Base-by-base conservation (phyloP, 1,139 yeast genomes). In the Yamadazyma dendronema region DNA sequence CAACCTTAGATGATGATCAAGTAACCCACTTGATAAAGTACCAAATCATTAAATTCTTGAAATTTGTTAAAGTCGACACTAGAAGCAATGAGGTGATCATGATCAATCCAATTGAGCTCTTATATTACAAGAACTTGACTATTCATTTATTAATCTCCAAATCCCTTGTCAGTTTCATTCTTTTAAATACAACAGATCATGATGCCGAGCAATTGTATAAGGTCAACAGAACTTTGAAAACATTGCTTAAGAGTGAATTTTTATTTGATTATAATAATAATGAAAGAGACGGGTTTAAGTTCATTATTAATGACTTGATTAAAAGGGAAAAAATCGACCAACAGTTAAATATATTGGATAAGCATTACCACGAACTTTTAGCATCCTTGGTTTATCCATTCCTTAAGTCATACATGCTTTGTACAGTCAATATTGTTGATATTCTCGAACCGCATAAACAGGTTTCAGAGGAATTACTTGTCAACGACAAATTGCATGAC, bases 241-340 rank as follows among this genome's bases (percentile, higher is more conserved):
- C 70, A 2, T 61, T 69, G 39, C 53, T 70, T 40, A 70, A 69
- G 48, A 64, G 61, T 44, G 77, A 71, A 49, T 71, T 71, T 44
- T 60, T 71, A 43, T 68, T 71, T 46, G 77, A 71, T 42, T 65
- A 70, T 50, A 61, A 68, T 47, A 58, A 57, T 37, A 64, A 67
- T 42, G 46, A 49, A 22, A 50, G 62, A 35, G 62, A 59, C 41
- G 60, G 55, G 10, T 53, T 67, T 34, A 50, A 58, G 3, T 50
- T 50, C 37, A 59, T 71, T 5, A 56, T 70, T 43, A 42, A 57
- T 15, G 61, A 57, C 28, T 57, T 67, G 6, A 49, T 40, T 34
- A 39, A 37, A 10, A 51, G 49, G 8, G 49, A 49, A 3, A 48
- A 45, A 9, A 50, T 55, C 12, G 51, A 53, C 5, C 50, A 48